Evolutionary conservation across 2,329 filamentous ascomycete species (phyloP).

Genomic region (Aspergillus felis): DNA sequence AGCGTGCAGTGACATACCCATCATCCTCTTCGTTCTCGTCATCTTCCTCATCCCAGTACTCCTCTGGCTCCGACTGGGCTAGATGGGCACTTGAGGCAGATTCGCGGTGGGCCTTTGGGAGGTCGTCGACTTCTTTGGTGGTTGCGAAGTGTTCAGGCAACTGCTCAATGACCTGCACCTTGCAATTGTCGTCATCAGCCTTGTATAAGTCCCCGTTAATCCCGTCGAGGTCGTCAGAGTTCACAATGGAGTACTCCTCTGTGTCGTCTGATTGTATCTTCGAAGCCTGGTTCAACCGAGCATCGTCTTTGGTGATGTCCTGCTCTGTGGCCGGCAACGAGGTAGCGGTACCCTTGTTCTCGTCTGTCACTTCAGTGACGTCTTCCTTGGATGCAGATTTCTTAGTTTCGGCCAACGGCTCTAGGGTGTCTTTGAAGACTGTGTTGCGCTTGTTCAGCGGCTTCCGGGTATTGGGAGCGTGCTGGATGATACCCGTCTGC

Average conservation of each 20-base stretch:
- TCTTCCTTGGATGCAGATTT: conserved; percentile 29
- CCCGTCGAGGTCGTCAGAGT: conserved; percentile 26
- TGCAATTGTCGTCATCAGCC: conserved; percentile 23
- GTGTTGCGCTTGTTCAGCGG: conserved; percentile 50
- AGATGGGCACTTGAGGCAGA: conserved; percentile 16
- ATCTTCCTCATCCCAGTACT: conserved; percentile 73
- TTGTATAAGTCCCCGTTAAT: conserved; percentile 23
- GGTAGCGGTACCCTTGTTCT: conserved; percentile 13
- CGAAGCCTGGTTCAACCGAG: conserved; percentile 5
- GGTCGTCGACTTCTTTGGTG: conserved; percentile 1
- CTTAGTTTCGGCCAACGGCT: conserved; percentile 31
- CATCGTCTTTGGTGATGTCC: conserved; percentile 9
- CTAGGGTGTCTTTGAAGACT: conserved; percentile 52
- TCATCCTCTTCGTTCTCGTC: conserved; percentile 72
- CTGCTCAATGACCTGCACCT: conserved; percentile 17
- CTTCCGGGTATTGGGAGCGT: conserved; percentile 43
- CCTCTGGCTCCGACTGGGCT: conserved; percentile 54
- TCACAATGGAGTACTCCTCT: conserved; percentile 17
- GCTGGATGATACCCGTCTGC: conserved; percentile 27
- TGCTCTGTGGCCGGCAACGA: conserved; percentile 8
- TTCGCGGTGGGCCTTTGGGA: conserved; percentile 13
- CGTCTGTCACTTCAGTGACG: conserved; percentile 17
- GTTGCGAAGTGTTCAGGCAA: conserved; percentile 3
- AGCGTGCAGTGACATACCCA: conserved; percentile 70
- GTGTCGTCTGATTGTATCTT: conserved; percentile 10